These are phyloP conservation scores for Aureobasidium sp. DNA, from an alignment of 2,329 filamentous ascomycete genomes.

Conservation along the genomic window DNA sequence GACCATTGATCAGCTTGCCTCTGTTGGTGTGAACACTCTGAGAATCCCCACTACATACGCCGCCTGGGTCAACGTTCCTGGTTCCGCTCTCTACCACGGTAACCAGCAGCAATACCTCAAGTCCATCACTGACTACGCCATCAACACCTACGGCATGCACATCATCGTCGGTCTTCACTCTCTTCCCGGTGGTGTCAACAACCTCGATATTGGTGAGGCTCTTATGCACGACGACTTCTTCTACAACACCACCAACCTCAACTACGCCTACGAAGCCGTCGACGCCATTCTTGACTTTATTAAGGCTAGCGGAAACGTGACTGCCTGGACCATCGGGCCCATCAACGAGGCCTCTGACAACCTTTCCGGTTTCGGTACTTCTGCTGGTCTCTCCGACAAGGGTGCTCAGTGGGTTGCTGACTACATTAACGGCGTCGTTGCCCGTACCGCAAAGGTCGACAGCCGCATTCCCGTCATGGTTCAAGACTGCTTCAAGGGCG, in stretches of 20 bases:
- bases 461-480: conserved; percentile 30
- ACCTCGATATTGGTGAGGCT: conserved; percentile 23
- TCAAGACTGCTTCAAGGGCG: conserved; percentile 23
- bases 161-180: conserved; percentile 32
- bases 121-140: conserved; percentile 31
- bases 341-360: conserved; percentile 26
- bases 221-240: conserved; percentile 31
- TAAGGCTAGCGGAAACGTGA: conserved; percentile 3
- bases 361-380: conserved; percentile 28
- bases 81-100: conserved; percentile 29
- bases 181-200: conserved; percentile 29
- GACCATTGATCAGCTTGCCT: conserved; percentile 30
- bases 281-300: conserved; percentile 17
- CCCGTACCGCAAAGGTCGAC: conserved; percentile 22
- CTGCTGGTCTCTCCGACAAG: conserved; percentile 26
- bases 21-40: conserved; percentile 28
- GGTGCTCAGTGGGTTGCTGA: conserved; percentile 28
- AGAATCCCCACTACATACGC: conserved; percentile 34
- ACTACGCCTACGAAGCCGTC: conserved; percentile 21
- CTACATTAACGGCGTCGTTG: conserved; percentile 28
- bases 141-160: conserved; percentile 31
- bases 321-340: conserved; percentile 15
- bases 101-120: conserved; percentile 28
- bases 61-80: conserved; percentile 32
- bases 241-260: conserved; percentile 30